Evolutionary conservation across 1,139 yeast species (phyloP).

Genomic region (Ogataea hybrid): DNA sequence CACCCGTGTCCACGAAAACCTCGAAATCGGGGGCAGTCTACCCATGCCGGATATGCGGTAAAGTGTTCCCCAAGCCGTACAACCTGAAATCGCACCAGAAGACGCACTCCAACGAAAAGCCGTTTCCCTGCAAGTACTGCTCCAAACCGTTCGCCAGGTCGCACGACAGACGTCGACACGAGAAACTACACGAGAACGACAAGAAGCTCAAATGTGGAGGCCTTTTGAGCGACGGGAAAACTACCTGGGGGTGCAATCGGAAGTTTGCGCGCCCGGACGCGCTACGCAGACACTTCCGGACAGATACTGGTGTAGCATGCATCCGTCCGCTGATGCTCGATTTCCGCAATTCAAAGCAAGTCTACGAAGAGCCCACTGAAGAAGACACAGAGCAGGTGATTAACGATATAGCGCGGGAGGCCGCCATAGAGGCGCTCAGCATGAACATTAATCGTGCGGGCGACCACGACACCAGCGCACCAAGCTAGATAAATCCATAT

Average conservation of each 20-base stretch:
- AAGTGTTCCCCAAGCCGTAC: slow-evolving; percentile 52
- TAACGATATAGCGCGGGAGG: slow-evolving; percentile 21
- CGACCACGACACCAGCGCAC: too few species aligned
- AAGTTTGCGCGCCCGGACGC: slow-evolving; percentile 59
- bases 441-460: slow-evolving; percentile 4
- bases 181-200: slow-evolving; percentile 50
- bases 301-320: slow-evolving; percentile 59
- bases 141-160: slow-evolving; percentile 52
- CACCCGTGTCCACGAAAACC: background rate
- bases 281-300: slow-evolving; percentile 53
- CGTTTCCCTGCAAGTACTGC: slow-evolving; percentile 49
- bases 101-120: slow-evolving; percentile 56
- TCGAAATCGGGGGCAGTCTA: slow-evolving; percentile 24
- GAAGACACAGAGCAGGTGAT: slow-evolving; percentile 17
- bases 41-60: slow-evolving; percentile 48
- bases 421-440: slow-evolving; percentile 17
- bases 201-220: slow-evolving; percentile 59
- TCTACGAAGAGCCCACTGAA: background rate
- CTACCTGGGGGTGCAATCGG: slow-evolving; percentile 60
- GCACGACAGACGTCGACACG: slow-evolving; percentile 59
- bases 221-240: slow-evolving; percentile 45
- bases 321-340: slow-evolving; percentile 56
- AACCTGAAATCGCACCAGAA: slow-evolving; percentile 55
- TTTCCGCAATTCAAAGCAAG: slow-evolving; percentile 31
- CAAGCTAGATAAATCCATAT: background rate